Evolutionary conservation across 805 yeast species (phyloP).

Genomic region (Pichia nanzhaoensis): DNA sequence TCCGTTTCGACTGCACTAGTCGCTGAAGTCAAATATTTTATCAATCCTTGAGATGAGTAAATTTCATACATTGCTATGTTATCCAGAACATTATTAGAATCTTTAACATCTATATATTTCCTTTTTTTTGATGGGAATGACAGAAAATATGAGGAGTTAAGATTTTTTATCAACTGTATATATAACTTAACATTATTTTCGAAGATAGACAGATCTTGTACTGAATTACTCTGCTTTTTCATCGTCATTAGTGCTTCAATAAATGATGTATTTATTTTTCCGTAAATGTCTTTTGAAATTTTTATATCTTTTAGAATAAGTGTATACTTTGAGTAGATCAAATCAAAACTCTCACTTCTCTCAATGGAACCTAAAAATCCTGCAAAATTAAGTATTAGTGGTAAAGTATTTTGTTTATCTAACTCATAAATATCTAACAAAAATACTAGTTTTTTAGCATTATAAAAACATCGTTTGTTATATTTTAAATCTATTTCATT

Average conservation of each 20-base stretch:
- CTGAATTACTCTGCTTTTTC: not conserved
- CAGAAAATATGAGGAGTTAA: not conserved
- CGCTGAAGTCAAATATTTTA: not conserved
- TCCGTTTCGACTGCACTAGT: not conserved
- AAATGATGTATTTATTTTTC: constrained; percentile 8
- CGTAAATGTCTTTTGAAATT: constrained; percentile 12
- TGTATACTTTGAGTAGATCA: constrained; percentile 1
- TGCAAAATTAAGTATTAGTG: constrained; percentile 6
- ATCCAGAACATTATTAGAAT: not conserved
- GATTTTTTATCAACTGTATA: not conserved
- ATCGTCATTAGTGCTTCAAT: constrained; percentile 11
- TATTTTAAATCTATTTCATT: constrained; percentile 17
- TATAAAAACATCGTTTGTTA: constrained; percentile 17
- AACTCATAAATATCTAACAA: constrained; percentile 6
- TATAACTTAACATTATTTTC: not conserved
- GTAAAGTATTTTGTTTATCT: constrained; percentile 1
- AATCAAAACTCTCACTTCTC: constrained; percentile 14
- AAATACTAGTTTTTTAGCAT: constrained; percentile 3
- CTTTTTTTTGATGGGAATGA: not conserved
- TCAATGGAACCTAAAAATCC: constrained; percentile 3
- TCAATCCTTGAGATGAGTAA: not conserved
- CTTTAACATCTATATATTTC: constrained; percentile 1
- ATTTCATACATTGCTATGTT: not conserved
- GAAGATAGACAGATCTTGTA: not conserved
- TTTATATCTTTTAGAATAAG: not conserved